Base-by-base conservation (phyloP, 2,329 filamentous ascomycete genomes). In the Cordyceps farinosa region DNA sequence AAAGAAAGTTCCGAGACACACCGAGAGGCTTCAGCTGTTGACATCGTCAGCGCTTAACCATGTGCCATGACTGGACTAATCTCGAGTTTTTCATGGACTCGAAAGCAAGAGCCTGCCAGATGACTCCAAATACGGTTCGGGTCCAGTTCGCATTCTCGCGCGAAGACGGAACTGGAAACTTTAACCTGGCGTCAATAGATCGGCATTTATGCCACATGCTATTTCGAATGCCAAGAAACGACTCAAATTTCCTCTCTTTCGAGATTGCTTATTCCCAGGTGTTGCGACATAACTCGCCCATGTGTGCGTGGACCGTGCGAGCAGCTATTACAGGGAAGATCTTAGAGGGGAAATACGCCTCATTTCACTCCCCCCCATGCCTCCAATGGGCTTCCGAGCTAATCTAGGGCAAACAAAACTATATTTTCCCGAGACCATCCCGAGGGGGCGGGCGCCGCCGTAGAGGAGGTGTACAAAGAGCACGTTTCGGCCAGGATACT, bases 1-100 rank as follows among this genome's bases (percentile, higher is more conserved):
- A 52, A 42, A 61, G 48, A 52, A 45, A 53, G 48, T 52, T 52
- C 57, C 58, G 48, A 53, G 48, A 61, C 48, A 36, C 48, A 47
- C 54, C 29, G 42, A 57, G 54, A 7, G 34, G 17, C 17, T 29
- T 61, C 58, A 61, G 53, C 58, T 40, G 58, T 29, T 53, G 58
- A 36, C 30, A 11, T 53, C 38, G 29, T 17, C 32, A 53, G 58
- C 58, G 59, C 59, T 48, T 38, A 55, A 30, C 42, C 22, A 6
- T 48, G 48, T 54, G 51, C 40, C 38, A 22, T 32, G 30, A 48
- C 59, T 48, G 51, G 59, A 44, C 22, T 42, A n/a, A 51, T 38
- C 10, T 13, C 29, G 13, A 1, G 15, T 40, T 15, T 27, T 15
- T 27, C 45, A 34, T 9, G 2, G 30, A 61, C 36, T 47, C 29